phyloP scores from a whole-genome alignment of 495 filamentous ascomycete genomes.

The Daldinia childiae region DNA sequence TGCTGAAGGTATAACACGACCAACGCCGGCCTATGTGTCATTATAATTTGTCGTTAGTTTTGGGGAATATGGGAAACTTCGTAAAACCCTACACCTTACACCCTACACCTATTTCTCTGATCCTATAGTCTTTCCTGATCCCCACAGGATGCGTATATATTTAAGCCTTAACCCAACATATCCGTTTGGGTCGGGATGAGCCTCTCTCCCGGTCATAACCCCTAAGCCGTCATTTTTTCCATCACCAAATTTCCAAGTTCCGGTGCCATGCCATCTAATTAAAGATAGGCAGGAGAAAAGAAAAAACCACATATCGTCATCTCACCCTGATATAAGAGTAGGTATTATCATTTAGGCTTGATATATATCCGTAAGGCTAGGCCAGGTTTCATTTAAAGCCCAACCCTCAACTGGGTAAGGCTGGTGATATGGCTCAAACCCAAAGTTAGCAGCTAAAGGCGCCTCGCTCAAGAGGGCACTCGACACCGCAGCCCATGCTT shows the following conservation, averaged over 20 bases:
- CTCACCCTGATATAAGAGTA: slow-evolving; percentile 3
- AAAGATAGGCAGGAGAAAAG: background rate
- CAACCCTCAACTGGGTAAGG: slow-evolving; percentile 34
- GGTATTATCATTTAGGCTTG: slow-evolving; percentile 24
- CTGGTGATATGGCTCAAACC: slow-evolving; percentile 36
- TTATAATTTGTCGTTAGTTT: slow-evolving; percentile 18
- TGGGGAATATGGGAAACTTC: slow-evolving; percentile 15
- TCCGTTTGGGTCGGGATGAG: slow-evolving; percentile 15
- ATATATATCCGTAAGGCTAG: slow-evolving; percentile 40
- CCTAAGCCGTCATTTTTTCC: slow-evolving; percentile 17
- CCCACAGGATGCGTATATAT: slow-evolving; percentile 1
- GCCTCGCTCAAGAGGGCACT: slow-evolving; percentile 28
- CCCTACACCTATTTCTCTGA: slow-evolving; percentile 1
- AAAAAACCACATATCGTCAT: slow-evolving; percentile 6
- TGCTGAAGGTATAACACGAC: background rate
- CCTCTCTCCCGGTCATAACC: slow-evolving; percentile 12
- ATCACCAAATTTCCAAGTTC: slow-evolving; percentile 22
- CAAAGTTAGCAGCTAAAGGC: slow-evolving; percentile 14
- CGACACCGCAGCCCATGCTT: slow-evolving; percentile 33
- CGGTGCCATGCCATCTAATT: slow-evolving; percentile 22
- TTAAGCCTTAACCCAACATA: slow-evolving; percentile 8
- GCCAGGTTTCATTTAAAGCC: slow-evolving; percentile 34
- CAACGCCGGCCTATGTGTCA: background rate
- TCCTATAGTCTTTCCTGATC: slow-evolving; percentile 5
- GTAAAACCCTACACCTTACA: slow-evolving; percentile 3